A percentile compares a stretch with the other conserved stretches of the same genome.
Evolutionary conservation across 2,329 filamentous ascomycete genomes (phyloP).

Genomic region (Phialophora chinensis): DNA sequence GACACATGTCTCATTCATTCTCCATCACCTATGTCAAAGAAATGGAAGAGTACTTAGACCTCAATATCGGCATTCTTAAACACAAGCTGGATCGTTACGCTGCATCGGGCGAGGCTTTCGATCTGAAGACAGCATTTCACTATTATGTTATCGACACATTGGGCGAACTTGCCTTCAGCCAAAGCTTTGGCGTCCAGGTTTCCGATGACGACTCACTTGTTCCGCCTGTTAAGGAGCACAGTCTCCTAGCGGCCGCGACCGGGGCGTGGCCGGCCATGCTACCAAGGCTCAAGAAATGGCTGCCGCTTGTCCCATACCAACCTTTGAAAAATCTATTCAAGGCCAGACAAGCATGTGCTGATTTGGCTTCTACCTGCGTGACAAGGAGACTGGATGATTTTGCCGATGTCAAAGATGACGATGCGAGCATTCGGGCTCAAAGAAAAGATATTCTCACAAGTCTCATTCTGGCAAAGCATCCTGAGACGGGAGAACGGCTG

Average conservation of each 20-base stretch:
- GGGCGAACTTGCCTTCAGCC: slow-evolving; percentile 40
- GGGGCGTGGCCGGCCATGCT: no score
- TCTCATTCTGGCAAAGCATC: slow-evolving; percentile 46
- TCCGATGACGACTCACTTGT: slow-evolving; percentile 34
- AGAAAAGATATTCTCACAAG: slow-evolving; percentile 40
- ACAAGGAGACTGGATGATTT: not conserved
- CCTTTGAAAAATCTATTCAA: no score
- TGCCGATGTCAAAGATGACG: no score
- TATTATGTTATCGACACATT: slow-evolving; percentile 18
- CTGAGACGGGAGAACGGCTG: slow-evolving; percentile 46
- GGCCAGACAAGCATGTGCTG: no score
- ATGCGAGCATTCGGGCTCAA: no score
- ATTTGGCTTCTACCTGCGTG: slow-evolving; percentile 28
- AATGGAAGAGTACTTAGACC: slow-evolving; percentile 46
- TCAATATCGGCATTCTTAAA: slow-evolving; percentile 42
- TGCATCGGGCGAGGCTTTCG: slow-evolving; percentile 37
- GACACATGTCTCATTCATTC: slow-evolving; percentile 45
- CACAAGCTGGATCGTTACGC: slow-evolving; percentile 36
- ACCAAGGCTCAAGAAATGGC: no score
- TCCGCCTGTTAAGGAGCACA: no score
- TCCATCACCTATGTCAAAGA: slow-evolving; percentile 45
- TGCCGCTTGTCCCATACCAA: no score
- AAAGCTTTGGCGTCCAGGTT: slow-evolving; percentile 43
- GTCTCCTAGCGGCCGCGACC: no score
- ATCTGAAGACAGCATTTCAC: slow-evolving; percentile 44